Evolutionary conservation across 352 stramenopile species (phyloP).

Genomic region (Globisporangium acanthophoron): DNA sequence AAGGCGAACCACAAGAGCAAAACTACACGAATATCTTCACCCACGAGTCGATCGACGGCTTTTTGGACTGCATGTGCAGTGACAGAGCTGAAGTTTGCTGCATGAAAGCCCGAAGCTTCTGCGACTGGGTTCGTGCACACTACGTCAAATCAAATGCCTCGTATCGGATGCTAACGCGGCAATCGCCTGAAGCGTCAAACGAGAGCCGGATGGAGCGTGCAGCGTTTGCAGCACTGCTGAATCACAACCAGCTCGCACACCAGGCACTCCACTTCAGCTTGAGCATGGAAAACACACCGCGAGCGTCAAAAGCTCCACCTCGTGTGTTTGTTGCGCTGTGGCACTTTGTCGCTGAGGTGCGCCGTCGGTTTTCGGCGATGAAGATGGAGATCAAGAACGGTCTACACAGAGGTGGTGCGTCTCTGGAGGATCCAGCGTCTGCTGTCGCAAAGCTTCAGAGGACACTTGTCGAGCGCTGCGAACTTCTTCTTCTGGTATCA

Average conservation of each 20-base stretch:
- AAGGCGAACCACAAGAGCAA: background rate
- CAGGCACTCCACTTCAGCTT: conserved; percentile 32
- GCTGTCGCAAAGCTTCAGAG: conserved; percentile 13
- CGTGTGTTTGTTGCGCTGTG: conserved; percentile 31
- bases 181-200: conserved; percentile 19
- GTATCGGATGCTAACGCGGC: conserved; percentile 66
- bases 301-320: conserved; percentile 20
- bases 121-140: conserved; percentile 43
- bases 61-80: conserved; percentile 14
- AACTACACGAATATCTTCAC: conserved; percentile 27
- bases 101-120: conserved; percentile 20
- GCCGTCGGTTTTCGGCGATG: conserved; percentile 28
- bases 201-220: conserved; percentile 37
- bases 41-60: conserved; percentile 9
- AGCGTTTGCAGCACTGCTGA: conserved; percentile 49
- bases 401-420: background rate
- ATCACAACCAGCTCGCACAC: conserved; percentile 34
- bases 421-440: background rate
- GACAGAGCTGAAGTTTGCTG: background rate
- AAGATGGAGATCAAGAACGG: conserved; percentile 41
- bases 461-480: conserved; percentile 33
- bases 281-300: background rate
- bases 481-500: conserved; percentile 31
- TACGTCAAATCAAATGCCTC: conserved; percentile 45
- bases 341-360: conserved; percentile 47